Percentiles rank a stretch among this genome's conserved stretches.
Evolutionary conservation across 2,329 filamentous ascomycete species (phyloP).

Genomic region (Alternaria alternata): DNA sequence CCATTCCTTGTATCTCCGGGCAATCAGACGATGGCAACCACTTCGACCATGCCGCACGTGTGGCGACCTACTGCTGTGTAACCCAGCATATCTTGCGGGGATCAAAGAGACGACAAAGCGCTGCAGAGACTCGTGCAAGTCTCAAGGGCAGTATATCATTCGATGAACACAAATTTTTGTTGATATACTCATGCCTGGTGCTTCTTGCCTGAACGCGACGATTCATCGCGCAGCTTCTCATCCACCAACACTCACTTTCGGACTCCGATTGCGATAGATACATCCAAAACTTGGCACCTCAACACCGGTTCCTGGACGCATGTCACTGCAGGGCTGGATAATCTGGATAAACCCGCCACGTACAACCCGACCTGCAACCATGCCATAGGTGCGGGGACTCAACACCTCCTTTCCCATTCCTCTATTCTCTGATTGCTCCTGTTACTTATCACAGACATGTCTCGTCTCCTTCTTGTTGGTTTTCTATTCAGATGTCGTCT

Average conservation of each 20-base stretch:
- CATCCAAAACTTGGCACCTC: background rate
- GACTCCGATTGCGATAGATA: background rate
- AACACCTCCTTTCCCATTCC: background rate
- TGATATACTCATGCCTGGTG: background rate
- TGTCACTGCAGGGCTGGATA: background rate
- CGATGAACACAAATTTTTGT: background rate
- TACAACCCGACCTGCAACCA: conserved; percentile 9
- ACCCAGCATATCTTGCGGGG: background rate
- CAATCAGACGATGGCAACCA: background rate
- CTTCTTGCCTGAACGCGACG: background rate
- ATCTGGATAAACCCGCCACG: conserved; percentile 7
- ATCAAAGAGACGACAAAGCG: background rate
- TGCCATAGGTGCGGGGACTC: background rate
- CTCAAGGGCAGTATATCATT: background rate
- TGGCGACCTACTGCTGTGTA: background rate
- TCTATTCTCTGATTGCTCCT: background rate
- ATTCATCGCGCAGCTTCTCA: background rate
- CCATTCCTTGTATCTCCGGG: background rate
- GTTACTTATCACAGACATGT: conserved; percentile 20
- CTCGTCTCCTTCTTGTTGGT: conserved; percentile 14
- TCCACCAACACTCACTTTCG: background rate
- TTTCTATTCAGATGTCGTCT: conserved; percentile 33
- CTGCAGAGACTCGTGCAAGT: background rate
- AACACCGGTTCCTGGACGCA: background rate
- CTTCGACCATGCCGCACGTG: background rate